A percentile compares a stretch with the other conserved stretches of the same genome.
Evolutionary conservation across 257 asterid genomes (phyloP).

Genomic region (Parsonsia alboflavescens): DNA sequence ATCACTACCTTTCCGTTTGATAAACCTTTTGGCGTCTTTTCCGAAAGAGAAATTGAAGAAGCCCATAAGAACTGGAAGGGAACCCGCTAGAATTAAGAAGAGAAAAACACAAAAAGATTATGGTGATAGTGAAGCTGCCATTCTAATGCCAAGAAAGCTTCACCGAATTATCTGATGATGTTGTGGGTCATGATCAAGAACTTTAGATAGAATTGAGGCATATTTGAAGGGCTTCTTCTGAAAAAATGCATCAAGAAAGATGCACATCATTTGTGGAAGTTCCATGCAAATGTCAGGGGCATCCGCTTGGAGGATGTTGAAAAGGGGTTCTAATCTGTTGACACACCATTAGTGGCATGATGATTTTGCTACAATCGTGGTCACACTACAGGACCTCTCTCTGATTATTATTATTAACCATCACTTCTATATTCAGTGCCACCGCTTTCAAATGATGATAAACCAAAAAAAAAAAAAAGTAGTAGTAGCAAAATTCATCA

Average conservation of each 20-base stretch:
- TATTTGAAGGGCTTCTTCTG: background rate
- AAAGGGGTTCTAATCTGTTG: background rate
- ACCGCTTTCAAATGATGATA: background rate
- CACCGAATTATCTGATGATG: background rate
- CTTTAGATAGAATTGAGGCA: background rate
- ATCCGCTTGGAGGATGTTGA: background rate
- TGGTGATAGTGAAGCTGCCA: background rate
- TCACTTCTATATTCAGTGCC: background rate
- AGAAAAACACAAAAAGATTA: background rate
- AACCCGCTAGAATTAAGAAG: slow-evolving; percentile 11
- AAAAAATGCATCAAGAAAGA: background rate
- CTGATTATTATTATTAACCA: background rate
- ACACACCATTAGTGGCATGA: slow-evolving; percentile 9
- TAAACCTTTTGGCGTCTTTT: slow-evolving; percentile 42
- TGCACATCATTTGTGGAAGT: background rate
- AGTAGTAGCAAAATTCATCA: background rate
- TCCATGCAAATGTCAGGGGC: background rate
- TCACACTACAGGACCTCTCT: background rate
- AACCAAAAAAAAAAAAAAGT: background rate
- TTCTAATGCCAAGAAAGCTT: background rate
- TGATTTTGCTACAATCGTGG: background rate
- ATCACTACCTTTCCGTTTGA: slow-evolving; percentile 84
- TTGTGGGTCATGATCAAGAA: background rate
- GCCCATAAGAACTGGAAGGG: slow-evolving; percentile 42
- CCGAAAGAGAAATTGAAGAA: slow-evolving; percentile 42